These are phyloP conservation scores for Colletotrichum liriopes DNA, from an alignment of 2,329 filamentous ascomycete species.

Conservation along the genomic window DNA sequence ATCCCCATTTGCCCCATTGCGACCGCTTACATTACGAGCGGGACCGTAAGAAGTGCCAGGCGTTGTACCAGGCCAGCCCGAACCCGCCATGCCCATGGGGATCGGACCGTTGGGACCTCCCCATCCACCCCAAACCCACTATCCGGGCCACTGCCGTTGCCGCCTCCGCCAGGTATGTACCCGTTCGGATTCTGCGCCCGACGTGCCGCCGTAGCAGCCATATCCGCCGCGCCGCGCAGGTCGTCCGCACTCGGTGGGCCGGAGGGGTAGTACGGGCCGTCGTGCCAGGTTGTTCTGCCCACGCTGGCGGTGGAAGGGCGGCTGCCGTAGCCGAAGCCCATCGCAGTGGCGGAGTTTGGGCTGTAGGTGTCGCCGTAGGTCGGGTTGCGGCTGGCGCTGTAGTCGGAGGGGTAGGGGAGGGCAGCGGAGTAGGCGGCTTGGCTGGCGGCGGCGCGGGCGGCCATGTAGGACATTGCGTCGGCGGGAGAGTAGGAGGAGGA, in stretches of 20 bases:
- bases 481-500: not conserved
- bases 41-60: not conserved
- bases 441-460: not conserved
- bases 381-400: not conserved
- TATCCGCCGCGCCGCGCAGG: not conserved
- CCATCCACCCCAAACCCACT: not conserved
- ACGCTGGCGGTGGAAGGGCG: not conserved
- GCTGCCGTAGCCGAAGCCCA: not conserved
- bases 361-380: not conserved
- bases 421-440: not conserved
- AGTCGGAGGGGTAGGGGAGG: not conserved
- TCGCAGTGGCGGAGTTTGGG: not conserved
- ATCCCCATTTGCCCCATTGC: too few species aligned
- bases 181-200: not conserved
- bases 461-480: conserved; percentile 4
- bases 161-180: not conserved
- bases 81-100: not conserved
- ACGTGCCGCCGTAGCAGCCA: not conserved
- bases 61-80: not conserved
- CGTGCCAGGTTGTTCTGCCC: not conserved
- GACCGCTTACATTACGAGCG: too few species aligned
- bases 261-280: not conserved
- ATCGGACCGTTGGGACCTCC: not conserved
- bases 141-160: not conserved
- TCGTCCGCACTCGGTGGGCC: not conserved